Base-by-base conservation (phyloP, 768 basidiomycete species). In the Pulveroboletus sp. region DNA sequence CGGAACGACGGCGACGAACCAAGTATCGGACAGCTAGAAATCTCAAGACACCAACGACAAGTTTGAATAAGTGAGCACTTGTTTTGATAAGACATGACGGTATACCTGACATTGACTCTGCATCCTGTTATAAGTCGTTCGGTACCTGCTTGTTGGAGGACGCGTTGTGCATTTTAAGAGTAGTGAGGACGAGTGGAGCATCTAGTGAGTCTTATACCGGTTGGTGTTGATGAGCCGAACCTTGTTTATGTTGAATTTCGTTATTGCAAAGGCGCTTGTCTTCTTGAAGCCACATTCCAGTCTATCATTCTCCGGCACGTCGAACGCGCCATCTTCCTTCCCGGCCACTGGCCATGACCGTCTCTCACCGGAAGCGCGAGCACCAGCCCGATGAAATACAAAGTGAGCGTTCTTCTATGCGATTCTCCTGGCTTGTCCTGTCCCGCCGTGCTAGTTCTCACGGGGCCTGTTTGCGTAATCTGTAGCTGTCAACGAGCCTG, bases 401-500 rank as follows among this genome's bases (percentile, higher is more conserved):
- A 72, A 76, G 82, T 82, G 69, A 59, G 77, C 66, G 38, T 38
- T 43, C 19, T n/a, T 9, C 36, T 17, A 36, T 9, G 25, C 37
- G 9, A 5, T 40, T 31, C 32, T 51, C 23, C 47, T 43, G 17
- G 14, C 7, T 38, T 17, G 36, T 9, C 25, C 37, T 8, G 12
- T 42, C 29, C 32, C 4, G 34, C 17, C 17, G 10, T 43, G n/a
- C 49, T n/a, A n/a, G n/a, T 68, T 67, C 68, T 64, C 64, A 65
- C 62, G 62, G 50, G 21, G 5, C 40, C 33, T 20, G 25, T 55
- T 64, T 61, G 65, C 61, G 60, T 69, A 63, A 66, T 55, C 60
- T 47, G 51, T 24, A 87, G 84, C 82, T 56, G 80, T 89, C 45
- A 87, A 81, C 60, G 90, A 92, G 56, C 89, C 90, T 14, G 90